Evolutionary conservation across 2,329 filamentous ascomycete species (phyloP), one percentile per base, ranked within the genome.

Genomic region (Ceratocystis destructans): DNA sequence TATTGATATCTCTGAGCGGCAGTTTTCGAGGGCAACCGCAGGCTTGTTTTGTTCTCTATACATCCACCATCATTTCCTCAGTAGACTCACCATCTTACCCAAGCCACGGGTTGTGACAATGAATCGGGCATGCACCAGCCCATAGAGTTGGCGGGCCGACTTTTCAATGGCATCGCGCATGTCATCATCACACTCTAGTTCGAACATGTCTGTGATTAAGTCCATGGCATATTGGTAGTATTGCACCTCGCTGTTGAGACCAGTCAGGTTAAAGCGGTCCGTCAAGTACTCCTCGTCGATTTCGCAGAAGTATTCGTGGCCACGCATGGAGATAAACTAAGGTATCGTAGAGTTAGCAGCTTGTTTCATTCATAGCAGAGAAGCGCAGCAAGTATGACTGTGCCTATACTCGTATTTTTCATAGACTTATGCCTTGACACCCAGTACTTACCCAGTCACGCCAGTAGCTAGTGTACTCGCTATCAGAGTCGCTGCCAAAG

Each of bases 391-490:
- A 25, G 20, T 37, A 6, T 37, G 61, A 46, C 45, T 1, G n/a
- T 20, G 17, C 17, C 5, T 41, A 5, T 41, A 41, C 37, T 41
- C 12, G 37, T 41, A 15, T 12, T 41, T 15, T 15, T 15, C 33
- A 15, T 41, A 15, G 10, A 12, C 12, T 15, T 15, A 10, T 41
- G 37, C 37, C 31, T 25, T 6, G 7, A 28, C 28, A n/a, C 10
- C 37, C 45, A 41, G 37, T 10, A 86, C 90, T 79, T 81, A 97
- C 94, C 94, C 94, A 99, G 79, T 99, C 94, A 76, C 93, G 83
- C 94, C 94, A 99, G 77, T 97, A 99, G 78, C 91, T 97, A 62
- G 94, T 96, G 76, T 97, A 99, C 79, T 99, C 94, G 77, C 92
- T 96, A 75, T 99, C 94, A 12, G 92, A 96, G 77, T 99, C 94